Evolutionary conservation across 2,329 filamentous ascomycete genomes (phyloP).

Genomic region (Pyrenophora graminea): DNA sequence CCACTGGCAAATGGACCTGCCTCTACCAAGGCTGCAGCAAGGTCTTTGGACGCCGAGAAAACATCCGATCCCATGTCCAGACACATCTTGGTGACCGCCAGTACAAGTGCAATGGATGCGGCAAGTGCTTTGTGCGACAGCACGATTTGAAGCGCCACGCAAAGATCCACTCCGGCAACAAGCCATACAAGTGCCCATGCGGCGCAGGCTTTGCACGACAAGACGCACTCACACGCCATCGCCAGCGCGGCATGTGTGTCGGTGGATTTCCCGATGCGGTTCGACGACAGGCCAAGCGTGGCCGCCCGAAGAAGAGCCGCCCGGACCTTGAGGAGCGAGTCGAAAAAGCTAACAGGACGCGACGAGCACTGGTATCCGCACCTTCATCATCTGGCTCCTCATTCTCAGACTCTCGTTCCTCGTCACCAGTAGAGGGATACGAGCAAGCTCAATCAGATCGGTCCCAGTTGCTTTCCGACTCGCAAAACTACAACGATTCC

Average conservation of each 20-base stretch:
- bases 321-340: constrained; percentile 63
- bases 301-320: constrained; percentile 65
- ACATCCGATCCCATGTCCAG: constrained; percentile 98
- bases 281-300: constrained; percentile 69
- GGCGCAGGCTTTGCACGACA: constrained; percentile 94
- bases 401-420: constrained; percentile 36
- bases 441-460: constrained; percentile 28
- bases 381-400: constrained; percentile 43
- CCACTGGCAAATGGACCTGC: constrained; percentile 54
- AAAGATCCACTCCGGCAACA: constrained; percentile 95
- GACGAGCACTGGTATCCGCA: constrained; percentile 45
- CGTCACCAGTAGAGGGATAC: constrained; percentile 32
- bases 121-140: constrained; percentile 94
- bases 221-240: constrained; percentile 90
- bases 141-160: constrained; percentile 97
- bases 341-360: constrained; percentile 60
- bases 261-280: constrained; percentile 86
- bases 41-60: constrained; percentile 94
- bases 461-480: constrained; percentile 26
- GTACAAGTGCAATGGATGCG: constrained; percentile 89
- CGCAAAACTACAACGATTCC: constrained; percentile 34
- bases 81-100: constrained; percentile 96
- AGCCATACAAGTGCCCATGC: constrained; percentile 92
- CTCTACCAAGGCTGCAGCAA: constrained; percentile 75
- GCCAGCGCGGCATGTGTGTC: constrained; percentile 94